phyloP scores from a whole-genome alignment of 768 basidiomycete species.

The Mycena metata region DNA sequence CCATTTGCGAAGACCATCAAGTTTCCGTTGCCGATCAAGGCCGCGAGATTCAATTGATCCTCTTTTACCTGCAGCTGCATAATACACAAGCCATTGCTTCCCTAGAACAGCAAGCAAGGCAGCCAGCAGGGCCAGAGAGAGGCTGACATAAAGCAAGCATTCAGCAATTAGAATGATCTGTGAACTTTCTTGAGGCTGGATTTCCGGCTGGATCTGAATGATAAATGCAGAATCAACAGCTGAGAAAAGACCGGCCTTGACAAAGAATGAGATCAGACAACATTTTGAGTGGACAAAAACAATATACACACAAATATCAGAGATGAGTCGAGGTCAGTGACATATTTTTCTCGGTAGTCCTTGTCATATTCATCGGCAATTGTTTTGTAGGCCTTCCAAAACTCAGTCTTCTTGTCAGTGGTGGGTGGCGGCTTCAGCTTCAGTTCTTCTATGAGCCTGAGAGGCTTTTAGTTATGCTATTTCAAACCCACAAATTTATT shows the following conservation, averaged over 20 bases:
- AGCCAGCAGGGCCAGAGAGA: too few relatives aligned
- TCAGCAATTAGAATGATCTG: too few relatives aligned
- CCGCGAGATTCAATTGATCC: constrained; percentile 1
- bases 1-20: constrained; percentile 4
- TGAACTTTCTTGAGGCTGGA: too few relatives aligned
- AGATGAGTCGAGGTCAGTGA: background rate
- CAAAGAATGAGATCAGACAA: background rate
- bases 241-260: constrained; percentile 6
- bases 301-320: constrained; percentile 6
- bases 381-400: constrained; percentile 2
- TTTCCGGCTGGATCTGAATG: too few relatives aligned
- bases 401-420: constrained; percentile 6
- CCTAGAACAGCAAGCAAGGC: too few relatives aligned
- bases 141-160: too few relatives aligned
- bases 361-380: constrained; percentile 12
- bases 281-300: background rate
- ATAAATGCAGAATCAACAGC: constrained; percentile 2
- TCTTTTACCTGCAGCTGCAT: constrained; percentile 1
- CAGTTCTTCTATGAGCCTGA: background rate
- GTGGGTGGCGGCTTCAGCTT: background rate
- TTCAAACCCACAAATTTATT: too few relatives aligned
- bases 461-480: background rate
- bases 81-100: constrained; percentile 5
- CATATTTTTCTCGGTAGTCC: constrained; percentile 5
- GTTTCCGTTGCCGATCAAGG: background rate